These are phyloP conservation scores for Fusarium neocosmosporiellum DNA, from an alignment of 2,329 filamentous ascomycete genomes.

Conservation along the genomic window DNA sequence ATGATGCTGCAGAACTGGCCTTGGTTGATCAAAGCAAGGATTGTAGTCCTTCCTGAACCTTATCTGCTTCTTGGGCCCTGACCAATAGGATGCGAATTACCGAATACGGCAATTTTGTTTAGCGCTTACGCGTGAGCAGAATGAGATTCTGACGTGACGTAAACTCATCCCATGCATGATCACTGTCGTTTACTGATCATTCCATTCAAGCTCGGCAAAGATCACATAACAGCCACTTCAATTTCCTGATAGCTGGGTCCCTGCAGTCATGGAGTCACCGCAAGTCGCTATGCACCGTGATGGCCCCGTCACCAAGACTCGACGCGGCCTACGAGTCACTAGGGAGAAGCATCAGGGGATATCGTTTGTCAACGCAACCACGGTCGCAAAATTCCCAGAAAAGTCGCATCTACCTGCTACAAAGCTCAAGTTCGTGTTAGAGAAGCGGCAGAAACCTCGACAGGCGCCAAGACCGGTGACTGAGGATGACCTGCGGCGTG, in stretches of 20 bases:
- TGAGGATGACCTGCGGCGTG: not conserved
- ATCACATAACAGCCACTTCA: not conserved
- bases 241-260: not conserved
- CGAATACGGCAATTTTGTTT: not conserved
- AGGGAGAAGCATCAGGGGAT: slow-evolving; percentile 10
- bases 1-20: not conserved
- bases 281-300: not conserved
- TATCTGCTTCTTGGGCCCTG: not conserved
- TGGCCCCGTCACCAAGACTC: not conserved
- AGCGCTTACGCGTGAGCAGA: not conserved
- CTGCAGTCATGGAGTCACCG: not conserved
- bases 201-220: not conserved
- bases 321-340: not conserved
- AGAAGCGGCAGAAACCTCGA: not conserved
- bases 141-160: not conserved
- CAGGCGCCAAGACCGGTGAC: not conserved
- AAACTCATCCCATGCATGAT: not conserved
- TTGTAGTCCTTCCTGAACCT: not conserved
- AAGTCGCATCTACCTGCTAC: not conserved
- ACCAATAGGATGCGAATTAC: slow-evolving; percentile 6
- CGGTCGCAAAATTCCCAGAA: not conserved
- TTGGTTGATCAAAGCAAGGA: not conserved
- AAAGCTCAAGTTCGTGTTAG: not conserved
- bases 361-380: slow-evolving; percentile 7
- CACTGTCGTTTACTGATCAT: not conserved